Percentiles rank a stretch among this genome's conserved stretches.
phyloP scores from a whole-genome alignment of 108 stramenopile species.

The Parmales sp. region DNA sequence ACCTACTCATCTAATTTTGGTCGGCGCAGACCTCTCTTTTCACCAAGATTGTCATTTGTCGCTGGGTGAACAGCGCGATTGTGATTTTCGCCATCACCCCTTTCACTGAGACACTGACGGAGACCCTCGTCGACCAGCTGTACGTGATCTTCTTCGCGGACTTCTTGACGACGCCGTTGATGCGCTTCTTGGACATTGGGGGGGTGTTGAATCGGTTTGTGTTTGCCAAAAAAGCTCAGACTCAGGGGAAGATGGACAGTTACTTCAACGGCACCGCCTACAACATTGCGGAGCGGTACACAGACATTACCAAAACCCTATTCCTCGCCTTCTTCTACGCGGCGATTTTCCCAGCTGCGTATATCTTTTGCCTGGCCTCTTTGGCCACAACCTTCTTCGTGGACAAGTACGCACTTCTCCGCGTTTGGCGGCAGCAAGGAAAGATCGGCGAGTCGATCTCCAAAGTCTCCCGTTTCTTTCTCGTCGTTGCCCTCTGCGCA shows the following conservation, averaged over 20 bases:
- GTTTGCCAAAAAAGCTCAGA: conserved; percentile 49
- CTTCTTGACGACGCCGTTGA: conserved; percentile 38
- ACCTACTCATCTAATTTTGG: too few species aligned
- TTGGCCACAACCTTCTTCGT: conserved; percentile 57
- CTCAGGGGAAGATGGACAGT: conserved; percentile 31
- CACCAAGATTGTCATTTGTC: conserved; percentile 62
- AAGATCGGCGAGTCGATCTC: background rate
- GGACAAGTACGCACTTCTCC: conserved; percentile 59
- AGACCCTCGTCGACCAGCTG: conserved; percentile 39
- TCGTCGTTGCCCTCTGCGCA: background rate
- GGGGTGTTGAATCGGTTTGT: conserved; percentile 49
- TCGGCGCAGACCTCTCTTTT: conserved; percentile 57
- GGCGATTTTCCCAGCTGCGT: conserved; percentile 47
- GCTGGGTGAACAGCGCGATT: conserved; percentile 71
- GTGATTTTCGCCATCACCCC: conserved; percentile 69
- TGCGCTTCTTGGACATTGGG: conserved; percentile 41
- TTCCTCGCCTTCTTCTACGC: conserved; percentile 65
- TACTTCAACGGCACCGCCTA: conserved; percentile 48
- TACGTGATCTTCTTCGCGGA: conserved; percentile 51
- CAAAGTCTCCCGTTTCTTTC: background rate
- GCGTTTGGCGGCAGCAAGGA: conserved; percentile 6
- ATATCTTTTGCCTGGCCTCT: conserved; percentile 54
- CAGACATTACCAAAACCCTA: conserved; percentile 26
- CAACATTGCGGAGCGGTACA: background rate
- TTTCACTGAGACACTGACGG: conserved; percentile 39